Evolutionary conservation across 345 rosid species (phyloP), one percentile per base, ranked within the genome.

Genomic region (Psidium friedrichsthalianum): DNA sequence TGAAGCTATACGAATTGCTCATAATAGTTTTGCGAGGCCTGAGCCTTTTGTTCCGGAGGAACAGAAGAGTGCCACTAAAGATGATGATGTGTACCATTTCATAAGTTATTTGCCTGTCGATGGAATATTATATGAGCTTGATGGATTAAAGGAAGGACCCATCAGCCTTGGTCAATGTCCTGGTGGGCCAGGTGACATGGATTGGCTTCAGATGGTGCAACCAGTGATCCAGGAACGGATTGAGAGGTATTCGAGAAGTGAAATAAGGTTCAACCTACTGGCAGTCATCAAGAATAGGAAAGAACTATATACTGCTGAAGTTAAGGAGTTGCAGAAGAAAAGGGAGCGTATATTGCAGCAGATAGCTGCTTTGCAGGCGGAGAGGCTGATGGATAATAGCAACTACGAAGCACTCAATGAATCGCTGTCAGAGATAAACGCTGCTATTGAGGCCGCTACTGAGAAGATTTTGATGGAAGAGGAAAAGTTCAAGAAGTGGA

Each of bases 1-100:
- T 56, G 99, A 96, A 56, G 95, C 98, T 14, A 95, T 97, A 47
- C 94, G 99, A 15, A 82, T 93, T 16, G 98, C 99, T 54, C 99
- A 97, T 89, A 97, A 97, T 88, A 96, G 98, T 90, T 97, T 96
- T 78, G 98, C 99, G n/a, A 92, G 99, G 89, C 98, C 99, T 7
- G 99, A 96, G 90, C 99, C 99, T 54, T 97, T 97, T 87, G 92
- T 96, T 82, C 96, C 94, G 0, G 99, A 95, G 83, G 99, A 97
- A 89, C 98, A 94, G 87, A 97, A 95, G 89, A 83, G 92, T 40
- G 96, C 99, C 74, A 91, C 93, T n/a, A 96, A 96, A 88, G 99
- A 96, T 40, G 99, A 97, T 47, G 99, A 97, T 24, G 98, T 97
- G 49, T 97, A 96, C 94, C 99, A 97, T 88, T 97, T 97, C 87